These are phyloP conservation scores for Verticillium tricorpus DNA, from an alignment of 2,329 filamentous ascomycete species.

Conservation along the genomic window DNA sequence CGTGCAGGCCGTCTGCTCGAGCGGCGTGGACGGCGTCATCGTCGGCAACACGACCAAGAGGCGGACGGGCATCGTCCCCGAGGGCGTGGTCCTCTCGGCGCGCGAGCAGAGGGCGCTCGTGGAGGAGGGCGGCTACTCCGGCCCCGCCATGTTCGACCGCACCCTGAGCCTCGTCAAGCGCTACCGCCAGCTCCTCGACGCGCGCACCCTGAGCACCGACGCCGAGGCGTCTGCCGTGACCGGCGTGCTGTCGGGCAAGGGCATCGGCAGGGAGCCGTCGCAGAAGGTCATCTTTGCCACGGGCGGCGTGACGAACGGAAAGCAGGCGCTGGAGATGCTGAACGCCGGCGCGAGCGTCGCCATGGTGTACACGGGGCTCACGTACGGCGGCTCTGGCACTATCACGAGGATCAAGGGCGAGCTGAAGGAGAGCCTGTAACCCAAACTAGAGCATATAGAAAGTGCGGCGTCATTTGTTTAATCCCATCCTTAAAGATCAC, in stretches of 20 bases:
- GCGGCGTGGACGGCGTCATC: constrained; percentile 90
- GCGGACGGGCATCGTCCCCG: constrained; percentile 65
- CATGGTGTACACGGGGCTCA: constrained; percentile 80
- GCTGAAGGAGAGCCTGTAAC: constrained; percentile 41
- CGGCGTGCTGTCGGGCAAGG: constrained; percentile 23
- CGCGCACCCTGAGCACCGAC: constrained; percentile 31
- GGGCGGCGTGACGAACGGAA: constrained; percentile 85
- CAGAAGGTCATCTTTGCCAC: constrained; percentile 89
- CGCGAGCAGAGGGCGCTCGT: constrained; percentile 64
- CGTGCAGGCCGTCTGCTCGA: constrained; percentile 75
- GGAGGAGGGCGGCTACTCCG: constrained; percentile 86
- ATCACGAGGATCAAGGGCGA: constrained; percentile 62
- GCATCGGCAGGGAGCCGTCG: constrained; percentile 18
- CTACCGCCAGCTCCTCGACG: constrained; percentile 68
- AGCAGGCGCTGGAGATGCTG: constrained; percentile 75
- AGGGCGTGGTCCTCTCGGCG: constrained; percentile 57
- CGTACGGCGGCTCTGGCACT: constrained; percentile 61
- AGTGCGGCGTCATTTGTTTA: background rate
- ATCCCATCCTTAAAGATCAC: background rate
- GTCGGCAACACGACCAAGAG: constrained; percentile 96
- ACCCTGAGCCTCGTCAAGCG: constrained; percentile 74
- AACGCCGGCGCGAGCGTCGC: constrained; percentile 87
- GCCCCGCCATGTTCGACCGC: constrained; percentile 79
- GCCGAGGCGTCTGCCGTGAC: constrained; percentile 25
- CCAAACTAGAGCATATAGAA: background rate